Conservation (phyloP, 768 basidiomycete species). For the Trametes elegans region DNA sequence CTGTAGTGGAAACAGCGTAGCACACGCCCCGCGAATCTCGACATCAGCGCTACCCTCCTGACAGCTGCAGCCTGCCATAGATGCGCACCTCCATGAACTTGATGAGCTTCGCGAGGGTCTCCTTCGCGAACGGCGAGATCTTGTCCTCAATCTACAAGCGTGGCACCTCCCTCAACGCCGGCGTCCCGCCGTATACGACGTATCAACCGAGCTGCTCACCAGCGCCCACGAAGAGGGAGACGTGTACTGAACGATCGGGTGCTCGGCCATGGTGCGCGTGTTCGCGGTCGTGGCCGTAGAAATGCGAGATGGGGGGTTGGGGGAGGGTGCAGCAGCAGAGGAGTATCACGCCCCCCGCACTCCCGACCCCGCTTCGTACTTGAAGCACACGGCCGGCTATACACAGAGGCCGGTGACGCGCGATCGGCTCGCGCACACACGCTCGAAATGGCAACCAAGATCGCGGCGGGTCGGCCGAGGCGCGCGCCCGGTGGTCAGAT, state of each 20-base stretch:
- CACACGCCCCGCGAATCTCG: no score
- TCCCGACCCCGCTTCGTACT: slow-evolving; percentile 2
- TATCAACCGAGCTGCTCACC: slow-evolving; percentile 43
- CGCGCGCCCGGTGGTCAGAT: slow-evolving; percentile 12
- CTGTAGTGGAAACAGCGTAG: no score
- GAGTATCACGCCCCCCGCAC: background rate
- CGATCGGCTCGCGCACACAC: slow-evolving; percentile 3
- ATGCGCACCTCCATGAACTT: slow-evolving; percentile 80
- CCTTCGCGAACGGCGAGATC: slow-evolving; percentile 88
- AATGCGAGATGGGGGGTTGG: no score
- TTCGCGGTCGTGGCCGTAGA: background rate
- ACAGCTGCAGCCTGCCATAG: no score
- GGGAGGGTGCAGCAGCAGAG: background rate
- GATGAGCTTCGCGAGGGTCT: slow-evolving; percentile 80
- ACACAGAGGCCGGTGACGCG: slow-evolving; percentile 4
- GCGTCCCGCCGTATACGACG: background rate
- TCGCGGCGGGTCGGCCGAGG: slow-evolving; percentile 6
- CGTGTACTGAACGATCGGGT: slow-evolving; percentile 75
- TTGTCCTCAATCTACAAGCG: slow-evolving; percentile 76
- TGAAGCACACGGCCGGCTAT: slow-evolving; percentile 5
- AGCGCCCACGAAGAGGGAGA: slow-evolving; percentile 87
- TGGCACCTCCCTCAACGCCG: background rate
- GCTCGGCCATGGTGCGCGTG: slow-evolving; percentile 44
- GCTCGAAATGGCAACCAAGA: slow-evolving; percentile 4
- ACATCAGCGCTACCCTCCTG: no score